phyloP scores from a whole-genome alignment of 2,329 filamentous ascomycete genomes.

The Phoma sp. region DNA sequence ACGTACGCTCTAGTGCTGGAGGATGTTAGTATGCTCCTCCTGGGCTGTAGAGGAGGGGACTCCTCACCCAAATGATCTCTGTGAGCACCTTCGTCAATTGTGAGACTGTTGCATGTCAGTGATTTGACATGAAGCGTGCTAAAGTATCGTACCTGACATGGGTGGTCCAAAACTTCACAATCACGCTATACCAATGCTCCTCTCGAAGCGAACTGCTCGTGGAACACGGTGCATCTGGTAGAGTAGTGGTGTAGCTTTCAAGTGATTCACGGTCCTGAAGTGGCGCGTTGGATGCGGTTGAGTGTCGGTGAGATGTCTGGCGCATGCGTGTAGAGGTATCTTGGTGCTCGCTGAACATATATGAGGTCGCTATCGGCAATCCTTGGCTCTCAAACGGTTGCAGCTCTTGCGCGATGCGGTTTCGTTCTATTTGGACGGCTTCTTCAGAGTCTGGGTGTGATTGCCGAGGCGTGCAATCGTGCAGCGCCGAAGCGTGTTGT shows the following conservation, averaged over 20 bases:
- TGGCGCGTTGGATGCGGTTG: constrained; percentile 9
- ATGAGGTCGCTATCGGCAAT: background rate
- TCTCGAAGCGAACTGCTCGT: background rate
- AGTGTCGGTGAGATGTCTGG: constrained; percentile 4
- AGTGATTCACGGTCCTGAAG: constrained; percentile 4
- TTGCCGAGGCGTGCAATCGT: constrained; percentile 10
- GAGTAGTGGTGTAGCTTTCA: constrained; percentile 13
- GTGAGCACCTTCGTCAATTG: constrained; percentile 58
- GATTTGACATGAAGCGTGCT: background rate
- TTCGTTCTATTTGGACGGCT: constrained; percentile 24
- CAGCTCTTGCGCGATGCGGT: constrained; percentile 26
- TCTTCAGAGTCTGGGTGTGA: constrained; percentile 30
- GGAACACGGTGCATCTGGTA: background rate
- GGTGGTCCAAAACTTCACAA: constrained; percentile 56
- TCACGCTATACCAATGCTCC: constrained; percentile 46
- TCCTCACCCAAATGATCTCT: constrained; percentile 64
- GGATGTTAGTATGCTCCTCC: constrained; percentile 10
- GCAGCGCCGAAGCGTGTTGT: constrained; percentile 21
- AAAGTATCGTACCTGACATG: constrained; percentile 48
- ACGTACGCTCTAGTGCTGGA: constrained; percentile 75
- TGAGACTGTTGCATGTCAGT: constrained; percentile 37
- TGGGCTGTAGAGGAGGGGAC: background rate
- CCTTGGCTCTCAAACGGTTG: constrained; percentile 5
- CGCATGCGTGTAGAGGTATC: constrained; percentile 10
- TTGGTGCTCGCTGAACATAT: background rate